Evolutionary conservation across 2,329 filamentous ascomycete species (phyloP).

Genomic region (Clonostachys byssicola): DNA sequence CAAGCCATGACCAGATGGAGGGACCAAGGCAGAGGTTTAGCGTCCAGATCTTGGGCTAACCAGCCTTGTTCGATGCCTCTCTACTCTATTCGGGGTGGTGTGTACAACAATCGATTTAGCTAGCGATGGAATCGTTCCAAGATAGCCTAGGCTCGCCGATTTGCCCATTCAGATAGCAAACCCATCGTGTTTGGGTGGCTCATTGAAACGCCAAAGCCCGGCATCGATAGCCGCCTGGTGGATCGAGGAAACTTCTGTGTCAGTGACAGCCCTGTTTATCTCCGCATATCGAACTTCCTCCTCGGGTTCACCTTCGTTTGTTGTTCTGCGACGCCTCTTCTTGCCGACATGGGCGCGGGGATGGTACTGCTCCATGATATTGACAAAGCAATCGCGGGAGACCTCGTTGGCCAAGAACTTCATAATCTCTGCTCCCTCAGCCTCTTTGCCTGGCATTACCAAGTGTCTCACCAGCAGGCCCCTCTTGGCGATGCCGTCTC

Average conservation of each 20-base stretch:
- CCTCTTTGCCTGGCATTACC: constrained; percentile 78
- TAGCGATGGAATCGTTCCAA: no score
- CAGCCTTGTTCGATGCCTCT: no score
- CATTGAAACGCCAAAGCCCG: constrained; percentile 76
- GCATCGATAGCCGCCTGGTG: constrained; percentile 63
- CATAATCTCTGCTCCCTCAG: constrained; percentile 71
- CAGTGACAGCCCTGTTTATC: constrained; percentile 67
- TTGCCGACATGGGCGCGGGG: constrained; percentile 81
- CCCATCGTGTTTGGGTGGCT: constrained; percentile 49
- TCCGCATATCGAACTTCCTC: constrained; percentile 64
- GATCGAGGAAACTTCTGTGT: constrained; percentile 48
- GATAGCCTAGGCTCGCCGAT: background rate
- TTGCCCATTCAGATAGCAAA: constrained; percentile 36
- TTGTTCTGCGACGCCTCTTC: constrained; percentile 28
- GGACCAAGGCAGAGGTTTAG: no score
- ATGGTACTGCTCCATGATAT: constrained; percentile 88
- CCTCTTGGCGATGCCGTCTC: constrained; percentile 74
- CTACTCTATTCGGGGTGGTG: no score
- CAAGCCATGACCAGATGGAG: no score
- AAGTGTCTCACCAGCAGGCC: constrained; percentile 75
- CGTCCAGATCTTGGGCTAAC: no score
- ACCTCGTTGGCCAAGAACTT: constrained; percentile 70
- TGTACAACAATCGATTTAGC: no score
- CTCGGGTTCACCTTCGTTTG: constrained; percentile 10
- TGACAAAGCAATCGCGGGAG: constrained; percentile 71